Percentiles rank a stretch among this genome's conserved stretches.
phyloP scores from a whole-genome alignment of 495 filamentous ascomycete species.

The Aspergillus bridgeri region DNA sequence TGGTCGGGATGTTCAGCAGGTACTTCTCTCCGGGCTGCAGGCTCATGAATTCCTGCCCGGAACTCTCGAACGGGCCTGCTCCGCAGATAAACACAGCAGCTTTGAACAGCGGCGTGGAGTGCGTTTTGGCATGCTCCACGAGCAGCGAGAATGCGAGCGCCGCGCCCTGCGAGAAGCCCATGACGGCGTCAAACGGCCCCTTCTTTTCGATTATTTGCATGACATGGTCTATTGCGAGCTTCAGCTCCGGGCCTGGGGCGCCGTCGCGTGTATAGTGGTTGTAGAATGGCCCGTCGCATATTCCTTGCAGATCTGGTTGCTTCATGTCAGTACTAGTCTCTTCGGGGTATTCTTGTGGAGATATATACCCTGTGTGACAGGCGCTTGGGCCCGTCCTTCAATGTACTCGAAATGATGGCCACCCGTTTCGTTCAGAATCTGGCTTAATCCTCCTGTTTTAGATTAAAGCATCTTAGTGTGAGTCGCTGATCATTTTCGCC shows the following conservation, averaged over 20 bases:
- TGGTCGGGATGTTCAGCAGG: slow-evolving; percentile 35
- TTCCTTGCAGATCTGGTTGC: slow-evolving; percentile 32
- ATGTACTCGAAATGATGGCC: slow-evolving; percentile 35
- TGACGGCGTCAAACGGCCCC: slow-evolving; percentile 46
- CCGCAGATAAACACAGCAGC: slow-evolving; percentile 42
- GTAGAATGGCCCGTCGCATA: slow-evolving; percentile 38
- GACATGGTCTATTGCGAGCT: slow-evolving; percentile 32
- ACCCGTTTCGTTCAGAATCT: slow-evolving; percentile 28
- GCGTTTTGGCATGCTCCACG: slow-evolving; percentile 28
- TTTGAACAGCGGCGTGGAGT: slow-evolving; percentile 33
- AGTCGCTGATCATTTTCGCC: too few relatives aligned
- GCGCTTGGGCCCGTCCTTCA: slow-evolving; percentile 28
- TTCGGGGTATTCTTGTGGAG: too few relatives aligned
- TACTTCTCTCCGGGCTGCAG: slow-evolving; percentile 16
- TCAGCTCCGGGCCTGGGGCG: slow-evolving; percentile 25
- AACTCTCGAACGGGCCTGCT: slow-evolving; percentile 29
- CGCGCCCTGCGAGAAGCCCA: slow-evolving; percentile 47
- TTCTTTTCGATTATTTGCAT: slow-evolving; percentile 28
- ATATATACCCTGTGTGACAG: slow-evolving; percentile 31
- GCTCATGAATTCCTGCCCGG: slow-evolving; percentile 17
- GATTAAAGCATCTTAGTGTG: slow-evolving; percentile 4
- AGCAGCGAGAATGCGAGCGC: slow-evolving; percentile 37
- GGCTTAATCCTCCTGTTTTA: slow-evolving; percentile 30
- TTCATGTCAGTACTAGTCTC: background rate
- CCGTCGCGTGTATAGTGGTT: slow-evolving; percentile 32